These are phyloP conservation scores for Desmodesmus armatus DNA, from an alignment of 139 green algal species.

Conservation along the genomic window DNA sequence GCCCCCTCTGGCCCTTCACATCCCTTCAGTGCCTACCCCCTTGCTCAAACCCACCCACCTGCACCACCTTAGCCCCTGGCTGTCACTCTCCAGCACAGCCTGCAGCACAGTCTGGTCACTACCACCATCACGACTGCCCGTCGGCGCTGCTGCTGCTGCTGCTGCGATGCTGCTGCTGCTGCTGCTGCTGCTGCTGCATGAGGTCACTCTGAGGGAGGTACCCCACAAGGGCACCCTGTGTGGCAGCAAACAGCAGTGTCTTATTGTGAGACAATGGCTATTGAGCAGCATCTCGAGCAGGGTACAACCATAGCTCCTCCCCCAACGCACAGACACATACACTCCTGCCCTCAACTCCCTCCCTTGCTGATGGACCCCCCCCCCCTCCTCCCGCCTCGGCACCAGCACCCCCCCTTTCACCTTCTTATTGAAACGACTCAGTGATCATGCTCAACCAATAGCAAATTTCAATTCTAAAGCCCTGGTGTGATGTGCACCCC, in stretches of 20 bases:
- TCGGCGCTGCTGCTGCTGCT: neutral
- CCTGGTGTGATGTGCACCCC: neutral
- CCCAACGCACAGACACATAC: neutral
- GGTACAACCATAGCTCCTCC: neutral
- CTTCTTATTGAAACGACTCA: neutral
- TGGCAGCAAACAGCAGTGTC: no score
- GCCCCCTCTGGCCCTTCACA: neutral
- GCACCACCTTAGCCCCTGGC: conserved; percentile 47
- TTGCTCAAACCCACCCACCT: conserved; percentile 12
- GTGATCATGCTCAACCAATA: neutral
- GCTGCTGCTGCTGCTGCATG: neutral
- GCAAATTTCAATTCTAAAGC: neutral
- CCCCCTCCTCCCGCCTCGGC: neutral
- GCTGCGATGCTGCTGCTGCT: neutral
- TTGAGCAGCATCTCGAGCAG: neutral
- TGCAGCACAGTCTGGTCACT: conserved; percentile 48
- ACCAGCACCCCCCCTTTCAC: neutral
- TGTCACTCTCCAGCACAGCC: conserved; percentile 61
- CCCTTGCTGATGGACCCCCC: neutral
- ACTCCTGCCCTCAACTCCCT: neutral
- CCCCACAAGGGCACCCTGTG: conserved; percentile 32
- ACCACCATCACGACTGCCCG: no score
- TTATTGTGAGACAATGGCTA: neutral
- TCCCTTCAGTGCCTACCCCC: neutral
- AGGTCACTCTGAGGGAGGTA: conserved; percentile 46